Evolutionary conservation across 345 rosid species (phyloP).

Genomic region (Ailanthus altissimus): DNA sequence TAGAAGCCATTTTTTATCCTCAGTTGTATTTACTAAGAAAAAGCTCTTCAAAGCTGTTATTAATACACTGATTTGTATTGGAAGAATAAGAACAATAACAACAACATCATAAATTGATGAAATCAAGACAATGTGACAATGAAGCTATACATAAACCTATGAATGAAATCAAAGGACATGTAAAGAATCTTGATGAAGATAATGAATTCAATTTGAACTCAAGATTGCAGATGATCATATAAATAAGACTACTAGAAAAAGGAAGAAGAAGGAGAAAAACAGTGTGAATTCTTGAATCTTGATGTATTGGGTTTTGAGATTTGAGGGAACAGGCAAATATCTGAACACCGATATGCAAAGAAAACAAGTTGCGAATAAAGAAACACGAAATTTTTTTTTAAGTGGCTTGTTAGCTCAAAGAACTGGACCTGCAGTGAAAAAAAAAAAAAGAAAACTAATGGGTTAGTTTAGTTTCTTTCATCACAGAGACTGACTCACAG

Average conservation of each 20-base stretch:
- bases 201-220: background rate
- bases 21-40: conserved; percentile 20
- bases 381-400: background rate
- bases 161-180: too few species aligned
- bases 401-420: background rate
- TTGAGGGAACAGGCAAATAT: conserved; percentile 1
- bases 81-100: too few species aligned
- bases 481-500: conserved; percentile 6
- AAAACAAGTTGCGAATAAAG: conserved; percentile 10
- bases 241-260: conserved; percentile 10
- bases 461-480: conserved; percentile 2
- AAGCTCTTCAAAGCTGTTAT: too few species aligned
- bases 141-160: too few species aligned
- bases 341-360: conserved; percentile 16
- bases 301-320: background rate
- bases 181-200: background rate
- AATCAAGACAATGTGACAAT: background rate
- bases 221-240: background rate
- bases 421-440: conserved; percentile 6
- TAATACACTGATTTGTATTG: too few species aligned
- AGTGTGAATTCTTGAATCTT: background rate
- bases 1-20: conserved; percentile 32
- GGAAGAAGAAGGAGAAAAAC: conserved; percentile 7
- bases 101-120: background rate
- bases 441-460: background rate